Evolutionary conservation across 306 rosid species (phyloP).

Genomic region (Rosa persica): DNA sequence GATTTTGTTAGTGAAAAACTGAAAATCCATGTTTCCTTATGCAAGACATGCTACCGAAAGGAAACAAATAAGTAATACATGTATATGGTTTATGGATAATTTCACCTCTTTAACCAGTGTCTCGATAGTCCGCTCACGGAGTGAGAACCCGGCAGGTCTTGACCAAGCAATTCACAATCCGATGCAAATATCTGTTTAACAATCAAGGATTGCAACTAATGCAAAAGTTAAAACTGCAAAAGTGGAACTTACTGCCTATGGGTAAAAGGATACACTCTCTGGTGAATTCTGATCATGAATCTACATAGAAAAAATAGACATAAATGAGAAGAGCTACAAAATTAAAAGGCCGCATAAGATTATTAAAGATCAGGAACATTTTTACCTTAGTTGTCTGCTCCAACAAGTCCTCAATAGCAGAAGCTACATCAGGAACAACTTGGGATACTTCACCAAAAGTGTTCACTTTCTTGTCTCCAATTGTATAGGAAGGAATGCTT

Average conservation of each 20-base stretch:
- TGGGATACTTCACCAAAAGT: conserved; percentile 36
- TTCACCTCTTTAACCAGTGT: conserved; percentile 78
- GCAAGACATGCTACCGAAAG: neutral
- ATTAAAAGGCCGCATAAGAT: conserved; percentile 10
- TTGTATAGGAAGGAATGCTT: conserved; percentile 34
- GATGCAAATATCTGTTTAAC: conserved; percentile 58
- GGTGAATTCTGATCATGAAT: conserved; percentile 81
- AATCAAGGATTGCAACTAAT: conserved; percentile 50
- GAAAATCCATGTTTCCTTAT: neutral
- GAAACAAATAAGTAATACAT: neutral
- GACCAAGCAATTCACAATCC: conserved; percentile 53
- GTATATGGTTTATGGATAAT: neutral
- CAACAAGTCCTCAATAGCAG: conserved; percentile 92
- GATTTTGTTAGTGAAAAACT: neutral
- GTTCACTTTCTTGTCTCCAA: conserved; percentile 40
- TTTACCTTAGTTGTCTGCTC: conserved; percentile 94
- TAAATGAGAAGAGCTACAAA: conserved; percentile 31
- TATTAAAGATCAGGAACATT: conserved; percentile 26
- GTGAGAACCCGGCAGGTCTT: conserved; percentile 58
- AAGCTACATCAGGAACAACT: conserved; percentile 89
- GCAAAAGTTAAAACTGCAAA: conserved; percentile 21
- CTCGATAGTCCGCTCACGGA: conserved; percentile 62
- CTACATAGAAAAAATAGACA: conserved; percentile 36
- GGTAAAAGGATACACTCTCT: conserved; percentile 68
- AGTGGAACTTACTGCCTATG: neutral